These are phyloP conservation scores for Talaromyces pinophilus DNA, from an alignment of 2,329 filamentous ascomycete species.

Conservation along the genomic window DNA sequence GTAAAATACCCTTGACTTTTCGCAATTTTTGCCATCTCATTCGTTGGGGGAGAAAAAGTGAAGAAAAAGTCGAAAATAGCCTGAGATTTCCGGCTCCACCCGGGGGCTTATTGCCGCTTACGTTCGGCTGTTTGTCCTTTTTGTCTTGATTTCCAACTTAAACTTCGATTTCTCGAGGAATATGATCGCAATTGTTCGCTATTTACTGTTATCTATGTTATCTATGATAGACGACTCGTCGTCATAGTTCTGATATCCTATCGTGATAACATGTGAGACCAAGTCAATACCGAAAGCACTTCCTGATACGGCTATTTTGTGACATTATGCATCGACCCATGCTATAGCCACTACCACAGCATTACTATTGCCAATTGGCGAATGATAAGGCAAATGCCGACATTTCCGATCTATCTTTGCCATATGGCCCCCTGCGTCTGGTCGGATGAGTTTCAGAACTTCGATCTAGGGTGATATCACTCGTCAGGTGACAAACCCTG, in stretches of 20 bases:
- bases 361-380: background rate
- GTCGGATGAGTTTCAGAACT: background rate
- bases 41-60: background rate
- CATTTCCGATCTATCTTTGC: background rate
- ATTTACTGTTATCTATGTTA: background rate
- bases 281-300: background rate
- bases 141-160: background rate
- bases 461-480: background rate
- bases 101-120: constrained; percentile 20
- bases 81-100: constrained; percentile 12
- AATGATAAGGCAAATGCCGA: background rate
- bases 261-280: background rate
- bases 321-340: background rate
- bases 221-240: background rate
- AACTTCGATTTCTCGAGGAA: background rate
- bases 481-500: background rate
- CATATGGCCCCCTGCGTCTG: background rate
- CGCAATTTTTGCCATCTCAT: background rate
- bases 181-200: background rate
- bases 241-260: background rate
- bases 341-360: background rate
- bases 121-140: background rate
- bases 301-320: background rate
- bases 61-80: background rate
- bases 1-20: background rate